phyloP scores from a whole-genome alignment of 345 rosid genomes.

The Microcos paniculata region DNA sequence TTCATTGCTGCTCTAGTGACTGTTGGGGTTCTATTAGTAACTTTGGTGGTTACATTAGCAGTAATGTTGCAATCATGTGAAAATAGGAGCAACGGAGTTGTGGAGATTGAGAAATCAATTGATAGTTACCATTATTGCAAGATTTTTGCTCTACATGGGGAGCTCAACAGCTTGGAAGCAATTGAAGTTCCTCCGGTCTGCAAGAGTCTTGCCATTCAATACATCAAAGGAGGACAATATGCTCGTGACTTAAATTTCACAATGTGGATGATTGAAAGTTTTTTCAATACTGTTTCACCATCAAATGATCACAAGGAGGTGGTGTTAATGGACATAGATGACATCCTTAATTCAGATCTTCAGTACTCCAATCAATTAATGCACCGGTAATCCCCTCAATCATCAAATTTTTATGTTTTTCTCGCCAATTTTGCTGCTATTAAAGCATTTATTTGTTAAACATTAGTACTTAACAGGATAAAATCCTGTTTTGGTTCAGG shows the following conservation, averaged over 20 bases:
- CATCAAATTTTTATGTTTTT: background rate
- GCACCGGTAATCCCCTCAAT: slow-evolving; percentile 33
- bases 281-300: slow-evolving; percentile 39
- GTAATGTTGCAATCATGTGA: slow-evolving; percentile 81
- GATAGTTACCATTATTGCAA: slow-evolving; percentile 53
- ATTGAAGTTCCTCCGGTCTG: slow-evolving; percentile 55
- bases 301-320: slow-evolving; percentile 37
- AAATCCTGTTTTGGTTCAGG: slow-evolving; percentile 25
- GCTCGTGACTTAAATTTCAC: slow-evolving; percentile 55
- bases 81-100: slow-evolving; percentile 40
- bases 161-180: slow-evolving; percentile 53
- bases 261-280: slow-evolving; percentile 42
- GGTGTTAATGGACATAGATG: slow-evolving; percentile 71
- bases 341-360: slow-evolving; percentile 32
- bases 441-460: background rate
- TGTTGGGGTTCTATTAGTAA: slow-evolving; percentile 56
- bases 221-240: slow-evolving; percentile 46
- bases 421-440: background rate
- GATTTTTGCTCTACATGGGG: slow-evolving; percentile 47
- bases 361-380: slow-evolving; percentile 5
- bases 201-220: slow-evolving; percentile 40
- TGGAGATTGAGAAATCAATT: slow-evolving; percentile 36
- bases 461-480: background rate
- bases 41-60: slow-evolving; percentile 58
- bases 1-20: slow-evolving; percentile 60